A percentile compares a stretch with the other conserved stretches of the same genome.
Conservation (phyloP, 352 stramenopile genomes). For the Phytophthora hibernalis region DNA sequence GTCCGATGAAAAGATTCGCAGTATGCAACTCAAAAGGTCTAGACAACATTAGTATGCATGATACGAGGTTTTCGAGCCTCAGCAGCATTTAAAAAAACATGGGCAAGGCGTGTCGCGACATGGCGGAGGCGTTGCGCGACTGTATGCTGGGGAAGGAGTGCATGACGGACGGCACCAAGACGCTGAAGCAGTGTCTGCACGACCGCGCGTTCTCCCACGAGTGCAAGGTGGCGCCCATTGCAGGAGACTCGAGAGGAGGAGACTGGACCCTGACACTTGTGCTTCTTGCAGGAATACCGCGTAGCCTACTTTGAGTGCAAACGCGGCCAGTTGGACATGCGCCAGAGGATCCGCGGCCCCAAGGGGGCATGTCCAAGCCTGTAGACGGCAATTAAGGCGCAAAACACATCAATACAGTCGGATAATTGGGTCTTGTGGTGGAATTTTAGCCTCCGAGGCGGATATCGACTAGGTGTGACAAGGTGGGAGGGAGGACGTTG, state of each 20-base stretch:
- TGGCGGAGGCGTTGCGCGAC: slow-evolving; percentile 80
- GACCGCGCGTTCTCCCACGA: slow-evolving; percentile 72
- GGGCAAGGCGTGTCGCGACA: slow-evolving; percentile 87
- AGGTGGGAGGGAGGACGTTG: slow-evolving; percentile 24
- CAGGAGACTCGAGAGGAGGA: neutral
- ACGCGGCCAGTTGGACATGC: slow-evolving; percentile 85
- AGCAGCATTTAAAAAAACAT: slow-evolving; percentile 38
- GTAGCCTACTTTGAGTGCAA: slow-evolving; percentile 89
- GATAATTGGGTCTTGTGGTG: neutral
- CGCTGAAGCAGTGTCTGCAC: slow-evolving; percentile 81
- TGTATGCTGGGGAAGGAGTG: slow-evolving; percentile 84
- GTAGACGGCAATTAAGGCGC: slow-evolving; percentile 29
- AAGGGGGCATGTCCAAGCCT: slow-evolving; percentile 76
- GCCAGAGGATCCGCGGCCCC: slow-evolving; percentile 78
- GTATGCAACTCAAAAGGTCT: neutral
- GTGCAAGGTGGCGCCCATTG: slow-evolving; percentile 54
- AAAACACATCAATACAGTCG: neutral
- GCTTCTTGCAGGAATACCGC: slow-evolving; percentile 59
- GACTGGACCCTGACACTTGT: neutral
- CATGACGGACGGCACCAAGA: slow-evolving; percentile 77
- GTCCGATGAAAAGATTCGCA: slow-evolving; percentile 14
- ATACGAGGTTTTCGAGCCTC: neutral
- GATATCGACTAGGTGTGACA: slow-evolving; percentile 19
- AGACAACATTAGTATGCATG: neutral
- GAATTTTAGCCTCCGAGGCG: slow-evolving; percentile 8